Evolutionary conservation across 805 yeast species (phyloP), one percentile per base, ranked within the genome.

Genomic region (Suhomyces xylopsoci): DNA sequence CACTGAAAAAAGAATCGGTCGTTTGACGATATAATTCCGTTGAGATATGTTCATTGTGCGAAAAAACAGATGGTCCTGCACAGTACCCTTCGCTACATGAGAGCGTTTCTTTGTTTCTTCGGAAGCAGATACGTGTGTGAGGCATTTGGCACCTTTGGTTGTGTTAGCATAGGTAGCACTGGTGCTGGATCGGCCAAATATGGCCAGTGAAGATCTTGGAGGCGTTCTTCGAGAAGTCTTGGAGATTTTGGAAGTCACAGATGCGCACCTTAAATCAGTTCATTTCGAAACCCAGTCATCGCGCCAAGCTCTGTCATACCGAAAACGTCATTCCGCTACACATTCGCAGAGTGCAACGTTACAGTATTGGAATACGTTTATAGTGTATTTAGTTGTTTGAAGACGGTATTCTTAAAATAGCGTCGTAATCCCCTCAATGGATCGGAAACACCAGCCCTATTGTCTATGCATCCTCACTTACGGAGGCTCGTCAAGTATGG

Each of bases 1-100:
- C 24, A 5, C n/a, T n/a, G 42, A 38, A 38, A 38, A 38, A 38
- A 38, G 17, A 17, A 38, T 38, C n/a, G 41, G 41, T 38, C 17
- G 15, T 38, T 19, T 38, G 42, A 9, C 42, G 41, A 36, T 15
- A 38, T 17, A 38, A 38, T 38, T 15, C 9, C 9, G 20, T 15
- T 38, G 42, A 38, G 42, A 38, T 38, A 6, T 28, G 41, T n/a
- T 15, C 7, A 19, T 17, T 38, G 42, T 17, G 42, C 42, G 41
- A 17, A 17, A 38, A 15, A 19, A 15, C 5, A 36, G 20, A 19
- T 38, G 28, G 3, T 44, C 34, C 36, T 44, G 36, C 47, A 26
- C 47, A 44, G 34, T 14, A 44, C 36, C 47, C 47, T 44, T 44
- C 47, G 47, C 20, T 44, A 44, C 47, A 44, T 24, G 20, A 15